A percentile compares a stretch with the other conserved stretches of the same genome.
Evolutionary conservation across 352 stramenopile genomes (phyloP).

Genomic region (Phytophthora palmivora): DNA sequence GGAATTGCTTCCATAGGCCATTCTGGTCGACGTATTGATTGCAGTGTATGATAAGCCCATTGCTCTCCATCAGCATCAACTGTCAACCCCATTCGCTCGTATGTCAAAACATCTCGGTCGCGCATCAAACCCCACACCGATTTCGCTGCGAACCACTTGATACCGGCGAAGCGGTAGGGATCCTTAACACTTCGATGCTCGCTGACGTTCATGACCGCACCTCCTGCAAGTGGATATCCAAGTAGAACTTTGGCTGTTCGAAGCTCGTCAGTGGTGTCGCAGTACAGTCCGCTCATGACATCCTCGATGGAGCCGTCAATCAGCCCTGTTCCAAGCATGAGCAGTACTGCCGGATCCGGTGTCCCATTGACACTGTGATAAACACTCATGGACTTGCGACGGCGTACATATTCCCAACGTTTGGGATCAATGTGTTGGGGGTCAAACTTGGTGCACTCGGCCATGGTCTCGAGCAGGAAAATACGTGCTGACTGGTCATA

Average conservation of each 20-base stretch:
- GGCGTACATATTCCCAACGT: conserved; percentile 34
- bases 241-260: conserved; percentile 32
- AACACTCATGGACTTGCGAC: conserved; percentile 30
- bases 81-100: conserved; percentile 43
- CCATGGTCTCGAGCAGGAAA: conserved; percentile 37
- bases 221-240: conserved; percentile 26
- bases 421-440: conserved; percentile 26
- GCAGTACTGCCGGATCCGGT: conserved; percentile 20
- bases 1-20: conserved; percentile 39
- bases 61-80: conserved; percentile 33
- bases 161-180: conserved; percentile 40
- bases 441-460: conserved; percentile 35
- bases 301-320: conserved; percentile 44
- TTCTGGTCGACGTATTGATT: conserved; percentile 40
- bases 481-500: conserved; percentile 34
- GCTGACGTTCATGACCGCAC: conserved; percentile 33
- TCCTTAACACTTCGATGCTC: conserved; percentile 29
- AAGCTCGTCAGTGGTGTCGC: conserved; percentile 36
- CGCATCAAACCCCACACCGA: conserved; percentile 24
- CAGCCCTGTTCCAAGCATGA: conserved; percentile 39
- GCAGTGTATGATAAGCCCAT: conserved; percentile 40
- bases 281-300: conserved; percentile 43
- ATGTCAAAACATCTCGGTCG: conserved; percentile 40
- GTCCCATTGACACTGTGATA: conserved; percentile 34
- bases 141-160: conserved; percentile 43